A percentile compares a stretch with the other conserved stretches of the same genome.
Evolutionary conservation across 305 asterid genomes (phyloP).

Genomic region (Coffea humblotiana): DNA sequence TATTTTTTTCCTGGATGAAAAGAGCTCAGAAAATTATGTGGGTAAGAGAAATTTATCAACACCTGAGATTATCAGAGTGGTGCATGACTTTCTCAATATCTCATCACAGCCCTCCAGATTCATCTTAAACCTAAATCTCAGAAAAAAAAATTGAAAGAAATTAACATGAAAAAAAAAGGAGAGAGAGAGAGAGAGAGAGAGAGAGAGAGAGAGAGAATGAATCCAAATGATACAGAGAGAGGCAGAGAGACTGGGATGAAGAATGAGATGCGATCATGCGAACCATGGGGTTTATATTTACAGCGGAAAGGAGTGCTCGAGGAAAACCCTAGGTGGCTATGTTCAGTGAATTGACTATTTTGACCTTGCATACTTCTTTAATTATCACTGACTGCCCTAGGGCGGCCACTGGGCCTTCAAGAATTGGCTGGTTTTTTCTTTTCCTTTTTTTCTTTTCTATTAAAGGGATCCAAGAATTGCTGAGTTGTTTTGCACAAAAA

Average conservation of each 20-base stretch:
- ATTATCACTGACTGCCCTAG: neutral
- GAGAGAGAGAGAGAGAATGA: no score
- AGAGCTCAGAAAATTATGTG: constrained; percentile 32
- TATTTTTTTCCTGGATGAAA: no score
- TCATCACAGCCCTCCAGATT: constrained; percentile 31
- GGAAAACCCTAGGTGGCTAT: constrained; percentile 4
- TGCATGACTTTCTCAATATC: constrained; percentile 38
- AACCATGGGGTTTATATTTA: neutral
- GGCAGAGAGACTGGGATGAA: no score
- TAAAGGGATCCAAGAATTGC: no score
- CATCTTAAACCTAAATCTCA: neutral
- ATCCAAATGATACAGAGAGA: no score
- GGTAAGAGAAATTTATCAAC: constrained; percentile 38
- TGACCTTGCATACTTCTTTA: neutral
- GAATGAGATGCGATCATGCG: no score
- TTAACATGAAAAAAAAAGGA: neutral
- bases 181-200: neutral
- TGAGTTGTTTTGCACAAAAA: no score
- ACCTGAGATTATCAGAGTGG: constrained; percentile 38
- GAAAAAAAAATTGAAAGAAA: neutral
- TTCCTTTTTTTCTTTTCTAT: no score
- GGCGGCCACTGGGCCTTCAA: neutral
- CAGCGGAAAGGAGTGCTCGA: neutral
- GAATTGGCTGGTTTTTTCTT: no score
- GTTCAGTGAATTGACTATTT: neutral